phyloP scores from a whole-genome alignment of 140 eudicot genomes.

The Cichorium intybus region DNA sequence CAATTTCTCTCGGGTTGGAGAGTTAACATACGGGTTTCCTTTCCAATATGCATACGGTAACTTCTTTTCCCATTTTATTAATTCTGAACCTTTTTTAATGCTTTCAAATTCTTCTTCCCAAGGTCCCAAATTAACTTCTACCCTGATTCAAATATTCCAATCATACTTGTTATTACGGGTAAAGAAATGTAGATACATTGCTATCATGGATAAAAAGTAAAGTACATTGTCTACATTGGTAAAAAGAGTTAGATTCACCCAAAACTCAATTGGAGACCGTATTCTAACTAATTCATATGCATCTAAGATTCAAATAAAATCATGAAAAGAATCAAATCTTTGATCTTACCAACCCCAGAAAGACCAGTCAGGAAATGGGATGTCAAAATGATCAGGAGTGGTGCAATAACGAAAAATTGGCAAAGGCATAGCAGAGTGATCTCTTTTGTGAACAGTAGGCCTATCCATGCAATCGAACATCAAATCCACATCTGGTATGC shows the following conservation, averaged over 20 bases:
- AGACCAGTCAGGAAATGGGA: constrained; percentile 93
- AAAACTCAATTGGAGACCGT: no score
- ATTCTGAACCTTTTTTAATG: constrained; percentile 58
- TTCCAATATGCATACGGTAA: constrained; percentile 75
- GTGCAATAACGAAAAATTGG: constrained; percentile 84
- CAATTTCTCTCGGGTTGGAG: constrained; percentile 51
- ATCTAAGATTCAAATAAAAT: constrained; percentile 16
- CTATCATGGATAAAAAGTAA: no score
- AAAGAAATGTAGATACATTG: no score
- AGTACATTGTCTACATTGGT: no score
- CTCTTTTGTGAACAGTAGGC: constrained; percentile 40
- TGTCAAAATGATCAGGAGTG: constrained; percentile 54
- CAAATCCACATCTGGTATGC: constrained; percentile 70
- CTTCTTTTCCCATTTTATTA: constrained; percentile 48
- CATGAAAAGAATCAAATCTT: not conserved
- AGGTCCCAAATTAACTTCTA: constrained; percentile 63
- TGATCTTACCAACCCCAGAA: constrained; percentile 89
- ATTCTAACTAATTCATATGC: no score
- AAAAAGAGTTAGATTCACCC: no score
- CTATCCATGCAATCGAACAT: constrained; percentile 92
- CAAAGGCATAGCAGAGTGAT: constrained; percentile 53
- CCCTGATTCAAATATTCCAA: constrained; percentile 39
- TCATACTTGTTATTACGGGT: not conserved
- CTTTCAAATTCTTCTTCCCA: constrained; percentile 68
- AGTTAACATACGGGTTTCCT: constrained; percentile 74